Conservation (phyloP, 768 basidiomycete genomes). For the Gloeophyllum trabeum region DNA sequence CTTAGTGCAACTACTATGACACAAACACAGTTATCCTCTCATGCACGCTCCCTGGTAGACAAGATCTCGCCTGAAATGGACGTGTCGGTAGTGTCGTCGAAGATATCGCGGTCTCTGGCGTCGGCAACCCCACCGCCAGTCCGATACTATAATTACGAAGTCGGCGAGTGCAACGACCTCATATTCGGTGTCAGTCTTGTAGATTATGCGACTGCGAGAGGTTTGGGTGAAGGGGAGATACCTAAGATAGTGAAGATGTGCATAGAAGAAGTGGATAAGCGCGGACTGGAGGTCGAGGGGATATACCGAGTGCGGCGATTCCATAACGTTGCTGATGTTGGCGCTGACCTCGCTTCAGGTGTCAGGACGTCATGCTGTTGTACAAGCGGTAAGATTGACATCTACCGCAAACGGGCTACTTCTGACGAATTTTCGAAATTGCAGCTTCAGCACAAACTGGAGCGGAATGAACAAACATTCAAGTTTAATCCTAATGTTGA, state of each 20-base stretch:
- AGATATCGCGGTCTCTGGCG: slow-evolving; percentile 51
- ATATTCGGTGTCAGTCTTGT: slow-evolving; percentile 84
- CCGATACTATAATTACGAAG: slow-evolving; percentile 65
- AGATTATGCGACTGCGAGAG: slow-evolving; percentile 80
- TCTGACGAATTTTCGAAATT: background rate
- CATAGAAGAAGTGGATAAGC: slow-evolving; percentile 70
- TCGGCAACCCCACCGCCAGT: slow-evolving; percentile 60
- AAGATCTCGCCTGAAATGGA: slow-evolving; percentile 67
- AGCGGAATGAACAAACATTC: slow-evolving; percentile 71
- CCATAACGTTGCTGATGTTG: background rate
- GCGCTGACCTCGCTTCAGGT: slow-evolving; percentile 32
- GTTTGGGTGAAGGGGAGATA: slow-evolving; percentile 56
- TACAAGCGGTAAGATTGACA: slow-evolving; percentile 53
- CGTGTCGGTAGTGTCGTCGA: slow-evolving; percentile 38
- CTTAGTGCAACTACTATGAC: slow-evolving; percentile 70
- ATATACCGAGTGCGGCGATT: slow-evolving; percentile 55
- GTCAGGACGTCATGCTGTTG: slow-evolving; percentile 74
- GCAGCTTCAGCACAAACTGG: slow-evolving; percentile 79
- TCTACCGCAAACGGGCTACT: background rate
- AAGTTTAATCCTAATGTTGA: slow-evolving; percentile 59
- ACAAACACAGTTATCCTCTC: slow-evolving; percentile 60
- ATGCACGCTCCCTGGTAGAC: slow-evolving; percentile 48
- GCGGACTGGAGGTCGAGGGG: slow-evolving; percentile 70
- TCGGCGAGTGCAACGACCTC: slow-evolving; percentile 80
- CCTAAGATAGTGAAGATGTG: slow-evolving; percentile 78